A percentile compares a stretch with the other conserved stretches of the same genome.
Conservation (phyloP, 805 yeast species). For the Monosporozyma unispora region DNA sequence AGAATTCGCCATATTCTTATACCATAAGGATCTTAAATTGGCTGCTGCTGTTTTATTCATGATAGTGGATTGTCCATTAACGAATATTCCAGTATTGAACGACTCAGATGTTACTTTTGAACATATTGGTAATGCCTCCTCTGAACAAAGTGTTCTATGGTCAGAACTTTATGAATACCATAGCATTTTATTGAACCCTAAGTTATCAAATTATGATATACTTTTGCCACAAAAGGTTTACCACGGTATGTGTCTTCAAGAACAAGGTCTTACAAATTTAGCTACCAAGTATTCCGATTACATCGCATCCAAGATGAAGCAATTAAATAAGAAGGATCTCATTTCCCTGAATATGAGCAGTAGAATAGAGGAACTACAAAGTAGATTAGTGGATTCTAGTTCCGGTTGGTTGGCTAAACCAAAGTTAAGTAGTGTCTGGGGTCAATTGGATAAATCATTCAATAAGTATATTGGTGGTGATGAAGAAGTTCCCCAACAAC, state of each 20-base stretch:
- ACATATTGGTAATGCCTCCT: slow-evolving; percentile 31
- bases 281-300: slow-evolving; percentile 58
- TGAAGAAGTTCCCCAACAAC: slow-evolving; percentile 37
- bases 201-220: slow-evolving; percentile 38
- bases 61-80: slow-evolving; percentile 39
- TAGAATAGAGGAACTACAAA: slow-evolving; percentile 33
- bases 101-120: slow-evolving; percentile 32
- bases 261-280: slow-evolving; percentile 47
- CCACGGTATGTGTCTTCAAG: slow-evolving; percentile 65
- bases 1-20: slow-evolving; percentile 44
- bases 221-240: slow-evolving; percentile 50
- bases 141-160: slow-evolving; percentile 42
- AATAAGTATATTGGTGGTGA: slow-evolving; percentile 83
- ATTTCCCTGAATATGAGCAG: slow-evolving; percentile 29
- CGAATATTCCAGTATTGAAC: slow-evolving; percentile 21
- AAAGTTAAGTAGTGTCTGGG: slow-evolving; percentile 78
- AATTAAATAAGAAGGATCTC: slow-evolving; percentile 31
- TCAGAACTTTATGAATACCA: slow-evolving; percentile 65
- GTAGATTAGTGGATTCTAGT: slow-evolving; percentile 41
- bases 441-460: slow-evolving; percentile 72
- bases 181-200: slow-evolving; percentile 25
- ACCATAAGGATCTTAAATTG: slow-evolving; percentile 23
- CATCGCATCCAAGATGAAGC: slow-evolving; percentile 34
- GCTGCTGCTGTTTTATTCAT: slow-evolving; percentile 41
- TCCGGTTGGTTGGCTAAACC: slow-evolving; percentile 77